These are phyloP conservation scores for Bacterosira constricta DNA, from an alignment of 108 stramenopile genomes.

Conservation along the genomic window DNA sequence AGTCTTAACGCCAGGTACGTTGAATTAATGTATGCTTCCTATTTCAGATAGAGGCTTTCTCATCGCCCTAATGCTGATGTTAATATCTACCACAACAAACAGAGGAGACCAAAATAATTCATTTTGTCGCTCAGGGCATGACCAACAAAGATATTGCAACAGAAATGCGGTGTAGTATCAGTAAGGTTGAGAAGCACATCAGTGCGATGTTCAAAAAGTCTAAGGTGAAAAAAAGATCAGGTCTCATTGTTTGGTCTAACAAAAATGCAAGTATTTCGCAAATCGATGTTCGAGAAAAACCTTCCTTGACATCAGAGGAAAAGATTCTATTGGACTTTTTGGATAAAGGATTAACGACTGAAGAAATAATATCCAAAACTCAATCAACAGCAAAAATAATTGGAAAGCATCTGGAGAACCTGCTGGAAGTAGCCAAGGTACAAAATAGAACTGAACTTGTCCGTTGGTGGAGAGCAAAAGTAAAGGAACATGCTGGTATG, in stretches of 20 bases:
- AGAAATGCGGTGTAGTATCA: slow-evolving; percentile 30
- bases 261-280: slow-evolving; percentile 34
- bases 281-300: slow-evolving; percentile 48
- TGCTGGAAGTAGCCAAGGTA: slow-evolving; percentile 59
- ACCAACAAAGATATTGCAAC: slow-evolving; percentile 77
- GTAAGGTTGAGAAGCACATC: slow-evolving; percentile 61
- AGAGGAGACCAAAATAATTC: slow-evolving; percentile 63
- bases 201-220: slow-evolving; percentile 74
- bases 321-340: slow-evolving; percentile 55
- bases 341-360: slow-evolving; percentile 55
- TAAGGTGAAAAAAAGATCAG: slow-evolving; percentile 60
- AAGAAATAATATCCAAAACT: slow-evolving; percentile 61
- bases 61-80: no score
- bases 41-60: no score
- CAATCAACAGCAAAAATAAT: slow-evolving; percentile 42
- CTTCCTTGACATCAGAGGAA: slow-evolving; percentile 57
- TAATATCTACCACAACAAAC: background rate
- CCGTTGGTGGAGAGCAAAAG: slow-evolving; percentile 22
- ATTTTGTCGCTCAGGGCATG: slow-evolving; percentile 58
- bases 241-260: slow-evolving; percentile 61
- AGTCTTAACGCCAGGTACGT: background rate
- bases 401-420: slow-evolving; percentile 46
- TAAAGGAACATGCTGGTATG: background rate
- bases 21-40: background rate
- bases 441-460: slow-evolving; percentile 55